Evolutionary conservation across 225 moss, liverwort and hornwort species (phyloP).

Genomic region (Thuidium tamariscinum): DNA sequence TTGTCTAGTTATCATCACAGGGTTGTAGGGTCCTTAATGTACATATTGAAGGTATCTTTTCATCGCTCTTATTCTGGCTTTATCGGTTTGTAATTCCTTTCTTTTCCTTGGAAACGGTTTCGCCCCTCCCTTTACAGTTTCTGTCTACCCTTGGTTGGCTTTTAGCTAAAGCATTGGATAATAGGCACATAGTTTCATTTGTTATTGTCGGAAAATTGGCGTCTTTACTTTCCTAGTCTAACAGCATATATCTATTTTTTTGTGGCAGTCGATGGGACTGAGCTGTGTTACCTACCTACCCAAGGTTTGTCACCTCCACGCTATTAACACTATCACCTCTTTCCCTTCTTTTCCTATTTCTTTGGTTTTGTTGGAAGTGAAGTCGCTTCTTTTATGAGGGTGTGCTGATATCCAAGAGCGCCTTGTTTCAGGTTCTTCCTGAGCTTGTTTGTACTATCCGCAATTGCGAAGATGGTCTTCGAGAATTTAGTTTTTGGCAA

Average conservation of each 20-base stretch:
- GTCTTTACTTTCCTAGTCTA: neutral
- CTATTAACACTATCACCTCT: neutral
- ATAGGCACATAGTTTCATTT: neutral
- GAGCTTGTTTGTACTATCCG: constrained; percentile 76
- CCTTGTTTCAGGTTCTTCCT: constrained; percentile 71
- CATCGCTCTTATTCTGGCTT: neutral
- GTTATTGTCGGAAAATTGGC: neutral
- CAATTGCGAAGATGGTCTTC: constrained; percentile 81
- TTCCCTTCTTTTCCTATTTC: neutral
- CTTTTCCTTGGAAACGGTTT: neutral
- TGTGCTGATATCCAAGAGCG: neutral
- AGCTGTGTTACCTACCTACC: constrained; percentile 93
- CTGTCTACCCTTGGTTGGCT: neutral
- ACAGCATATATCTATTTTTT: neutral
- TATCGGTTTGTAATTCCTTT: neutral
- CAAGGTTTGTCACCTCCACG: constrained; percentile 43
- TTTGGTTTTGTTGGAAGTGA: neutral
- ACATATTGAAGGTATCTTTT: constrained; percentile 73
- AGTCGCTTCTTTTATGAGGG: neutral
- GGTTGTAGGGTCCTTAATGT: constrained; percentile 93
- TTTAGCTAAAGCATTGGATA: neutral
- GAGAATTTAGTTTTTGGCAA: constrained; percentile 83
- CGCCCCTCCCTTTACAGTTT: neutral
- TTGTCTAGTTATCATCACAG: constrained; percentile 90
- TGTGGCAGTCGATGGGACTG: constrained; percentile 98